phyloP scores from a whole-genome alignment of 805 yeast genomes.

The Dipodascopsis uninucleata region DNA sequence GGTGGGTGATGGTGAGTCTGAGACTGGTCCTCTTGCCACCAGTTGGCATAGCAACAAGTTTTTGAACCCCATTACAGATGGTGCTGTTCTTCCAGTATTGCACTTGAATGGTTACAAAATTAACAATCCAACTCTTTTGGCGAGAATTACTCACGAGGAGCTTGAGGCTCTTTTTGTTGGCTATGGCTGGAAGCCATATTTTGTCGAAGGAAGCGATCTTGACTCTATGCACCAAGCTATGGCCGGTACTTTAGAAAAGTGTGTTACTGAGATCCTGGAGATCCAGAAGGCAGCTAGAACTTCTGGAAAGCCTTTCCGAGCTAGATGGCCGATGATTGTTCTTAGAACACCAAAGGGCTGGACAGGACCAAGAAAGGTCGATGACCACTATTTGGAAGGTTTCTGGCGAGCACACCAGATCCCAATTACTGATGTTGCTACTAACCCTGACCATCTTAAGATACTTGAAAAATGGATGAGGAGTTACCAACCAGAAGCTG shows the following conservation, averaged over 20 bases:
- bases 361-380: constrained; percentile 8
- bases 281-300: constrained; percentile 4
- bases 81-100: constrained; percentile 6
- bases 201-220: constrained; percentile 7
- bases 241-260: constrained; percentile 6
- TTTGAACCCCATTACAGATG: constrained; percentile 7
- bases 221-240: constrained; percentile 6
- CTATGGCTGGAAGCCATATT: constrained; percentile 6
- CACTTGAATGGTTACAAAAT: constrained; percentile 7
- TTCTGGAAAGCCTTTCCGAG: constrained; percentile 6
- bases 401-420: constrained; percentile 8
- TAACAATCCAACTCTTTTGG: constrained; percentile 4
- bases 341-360: constrained; percentile 8
- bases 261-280: constrained; percentile 4
- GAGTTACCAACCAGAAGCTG: constrained; percentile 4
- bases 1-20: constrained; percentile 9
- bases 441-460: constrained; percentile 2
- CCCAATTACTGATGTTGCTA: constrained; percentile 3
- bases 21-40: constrained; percentile 6
- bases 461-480: constrained; percentile 4
- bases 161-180: constrained; percentile 4
- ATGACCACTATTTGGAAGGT: constrained; percentile 4
- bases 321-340: constrained; percentile 6
- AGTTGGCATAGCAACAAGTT: constrained; percentile 6
- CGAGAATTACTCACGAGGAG: constrained; percentile 3